Evolutionary conservation across 305 asterid genomes (phyloP).

Genomic region (Salvia sclarea): DNA sequence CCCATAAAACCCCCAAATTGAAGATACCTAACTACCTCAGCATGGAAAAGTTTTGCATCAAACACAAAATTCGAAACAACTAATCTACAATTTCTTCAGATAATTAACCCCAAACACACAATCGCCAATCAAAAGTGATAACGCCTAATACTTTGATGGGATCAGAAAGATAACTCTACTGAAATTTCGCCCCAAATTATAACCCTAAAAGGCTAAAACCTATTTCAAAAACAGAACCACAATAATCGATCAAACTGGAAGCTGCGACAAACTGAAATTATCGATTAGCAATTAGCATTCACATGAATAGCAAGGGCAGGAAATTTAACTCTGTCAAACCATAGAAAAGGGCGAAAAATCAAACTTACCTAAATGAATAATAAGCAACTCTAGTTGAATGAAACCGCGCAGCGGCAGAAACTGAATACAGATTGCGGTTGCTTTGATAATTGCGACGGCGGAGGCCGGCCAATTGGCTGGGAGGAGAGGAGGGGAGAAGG

Average conservation of each 20-base stretch:
- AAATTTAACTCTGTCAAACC: no score
- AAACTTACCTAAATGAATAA: neutral
- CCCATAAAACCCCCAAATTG: neutral
- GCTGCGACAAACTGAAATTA: constrained; percentile 6
- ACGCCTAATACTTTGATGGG: neutral
- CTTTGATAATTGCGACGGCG: neutral
- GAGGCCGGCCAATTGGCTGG: neutral
- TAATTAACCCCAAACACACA: neutral
- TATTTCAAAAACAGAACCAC: neutral
- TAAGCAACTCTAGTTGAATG: neutral
- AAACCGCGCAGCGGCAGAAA: constrained; percentile 12
- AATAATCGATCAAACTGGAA: neutral
- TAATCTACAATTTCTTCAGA: neutral
- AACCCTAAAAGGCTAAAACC: neutral
- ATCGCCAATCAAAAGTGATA: neutral
- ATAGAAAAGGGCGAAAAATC: neutral
- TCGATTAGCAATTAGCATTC: neutral
- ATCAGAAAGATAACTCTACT: no score
- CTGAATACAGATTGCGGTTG: neutral
- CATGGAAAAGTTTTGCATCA: neutral
- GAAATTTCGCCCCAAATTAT: neutral
- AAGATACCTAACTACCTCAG: no score
- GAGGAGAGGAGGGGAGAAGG: neutral
- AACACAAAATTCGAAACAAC: neutral
- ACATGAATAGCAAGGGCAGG: neutral